Evolutionary conservation across 495 filamentous ascomycete genomes (phyloP), one percentile per base, ranked within the genome.

Genomic region (Chaetomidium leptoderma): DNA sequence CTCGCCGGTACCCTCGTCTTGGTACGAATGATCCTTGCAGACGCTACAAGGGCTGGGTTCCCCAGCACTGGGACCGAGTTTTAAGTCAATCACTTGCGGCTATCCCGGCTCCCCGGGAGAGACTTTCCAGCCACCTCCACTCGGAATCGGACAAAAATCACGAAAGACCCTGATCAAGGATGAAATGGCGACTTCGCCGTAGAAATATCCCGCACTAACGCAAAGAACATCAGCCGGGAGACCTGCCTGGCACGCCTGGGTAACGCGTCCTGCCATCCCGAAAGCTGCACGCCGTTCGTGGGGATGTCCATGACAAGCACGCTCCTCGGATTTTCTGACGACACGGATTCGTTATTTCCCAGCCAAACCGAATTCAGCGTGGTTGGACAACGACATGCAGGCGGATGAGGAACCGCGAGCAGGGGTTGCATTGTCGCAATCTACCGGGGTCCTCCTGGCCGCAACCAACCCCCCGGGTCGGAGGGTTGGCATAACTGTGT

Each of bases 401-500:
- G 60, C 29, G 46, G 58, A 47, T 48, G 62, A 52, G 14, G 51
- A 40, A 32, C 33, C 61, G 55, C 50, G 24, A 39, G 27, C 58
- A 67, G 57, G 66, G 64, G 50, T 62, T 42, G 36, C 54, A 65
- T 61, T 55, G 49, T 60, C 60, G 61, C 45, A 54, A 63, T 59
- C 36, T 64, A 70, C 68, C 50, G 33, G 68, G 67, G 63, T 32
- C 37, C 52, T 66, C 65, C 60, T 59, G 49, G 62, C 47, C 55
- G 55, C 59, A 63, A 68, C 70, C 70, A 63, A 57, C 50, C 40
- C 64, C 57, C 66, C 68, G 70, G 48, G 37, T 36, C 30, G 47
- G 39, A 53, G 35, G 48, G 43, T 32, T 58, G 48, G 35, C 57
- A 49, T 30, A 32, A 44, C 16, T 19, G 4, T 30, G 45, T 56